Conservation (phyloP, 2,329 filamentous ascomycete genomes). For the Ophiostoma australiae region DNA sequence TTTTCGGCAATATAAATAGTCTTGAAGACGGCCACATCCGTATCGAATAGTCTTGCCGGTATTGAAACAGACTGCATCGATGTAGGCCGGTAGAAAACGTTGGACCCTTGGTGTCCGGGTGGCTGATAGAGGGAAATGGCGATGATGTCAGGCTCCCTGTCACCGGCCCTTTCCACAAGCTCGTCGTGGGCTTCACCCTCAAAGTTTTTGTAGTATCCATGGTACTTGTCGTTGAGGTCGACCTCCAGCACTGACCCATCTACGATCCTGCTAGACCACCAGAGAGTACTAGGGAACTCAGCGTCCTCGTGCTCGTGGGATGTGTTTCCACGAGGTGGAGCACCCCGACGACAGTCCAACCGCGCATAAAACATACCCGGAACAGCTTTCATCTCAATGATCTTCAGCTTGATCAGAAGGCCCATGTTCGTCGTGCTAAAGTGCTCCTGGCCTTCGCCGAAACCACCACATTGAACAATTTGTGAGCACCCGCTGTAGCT, state of each 20-base stretch:
- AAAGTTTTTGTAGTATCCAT: not conserved
- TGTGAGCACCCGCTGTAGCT: not conserved
- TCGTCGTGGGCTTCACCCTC: not conserved
- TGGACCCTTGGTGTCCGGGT: not conserved
- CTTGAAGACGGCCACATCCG: not conserved
- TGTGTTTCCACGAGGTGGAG: too few species aligned
- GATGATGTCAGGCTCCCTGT: not conserved
- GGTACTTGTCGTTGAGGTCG: too few species aligned
- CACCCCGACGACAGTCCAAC: not conserved
- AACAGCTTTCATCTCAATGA: not conserved
- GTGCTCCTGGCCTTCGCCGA: not conserved
- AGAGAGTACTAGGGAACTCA: too few species aligned
- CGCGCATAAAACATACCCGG: not conserved
- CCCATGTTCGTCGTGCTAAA: not conserved
- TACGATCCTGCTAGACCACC: too few species aligned
- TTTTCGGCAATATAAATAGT: not conserved
- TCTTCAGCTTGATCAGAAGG: not conserved
- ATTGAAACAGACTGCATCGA: not conserved
- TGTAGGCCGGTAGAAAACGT: not conserved
- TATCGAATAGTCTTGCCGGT: not conserved
- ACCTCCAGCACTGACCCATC: too few species aligned
- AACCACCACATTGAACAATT: not conserved
- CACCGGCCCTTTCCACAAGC: not conserved
- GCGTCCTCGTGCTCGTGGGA: too few species aligned
- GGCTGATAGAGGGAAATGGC: not conserved